Evolutionary conservation across 2,329 filamentous ascomycete genomes (phyloP), one percentile per base, ranked within the genome.

Genomic region (Penicillium expansum): DNA sequence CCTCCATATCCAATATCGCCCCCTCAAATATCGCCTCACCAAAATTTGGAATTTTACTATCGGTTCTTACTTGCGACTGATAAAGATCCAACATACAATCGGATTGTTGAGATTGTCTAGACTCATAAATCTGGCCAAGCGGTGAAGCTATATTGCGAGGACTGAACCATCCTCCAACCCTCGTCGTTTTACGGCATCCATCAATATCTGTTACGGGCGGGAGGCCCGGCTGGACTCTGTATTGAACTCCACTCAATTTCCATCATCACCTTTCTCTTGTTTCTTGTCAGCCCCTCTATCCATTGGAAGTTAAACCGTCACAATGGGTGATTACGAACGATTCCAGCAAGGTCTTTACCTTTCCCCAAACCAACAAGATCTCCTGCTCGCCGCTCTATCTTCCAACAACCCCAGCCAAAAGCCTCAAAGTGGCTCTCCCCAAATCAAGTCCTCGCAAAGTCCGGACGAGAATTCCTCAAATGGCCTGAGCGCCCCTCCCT

Each of bases 321-420:
- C 55, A 50, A 77, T 76, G 74, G 67, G 72, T 45, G 71, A 76
- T 59, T 74, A 69, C 59, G 71, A 73, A 44, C 66, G 76, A 35
- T 77, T 74, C 57, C 71, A 77, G 65, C 78, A 80, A 56, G 82
- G 83, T 70, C 87, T 90, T 72, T 85, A 87, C 69, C 82, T 92
- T 64, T 90, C 88, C 58, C 86, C 86, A 61, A 85, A 89, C 69
- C 89, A 93, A 74, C 88, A 92, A 79, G 86, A 84, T 68, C 80
- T 92, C 58, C 81, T 93, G 43, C 86, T 90, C 61, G 87, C 88
- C 58, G 89, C 90, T 44, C 84, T 93, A 64, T 88, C 89, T 63
- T 89, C 89, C 62, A 91, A 91, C 70, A 83, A 72, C 35, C 74
- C 77, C 14, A 66, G 71, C 59, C 71, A 69, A 42, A 72, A 69